These are phyloP conservation scores for Penicillium freii DNA, from an alignment of 2,329 filamentous ascomycete species.

Conservation along the genomic window DNA sequence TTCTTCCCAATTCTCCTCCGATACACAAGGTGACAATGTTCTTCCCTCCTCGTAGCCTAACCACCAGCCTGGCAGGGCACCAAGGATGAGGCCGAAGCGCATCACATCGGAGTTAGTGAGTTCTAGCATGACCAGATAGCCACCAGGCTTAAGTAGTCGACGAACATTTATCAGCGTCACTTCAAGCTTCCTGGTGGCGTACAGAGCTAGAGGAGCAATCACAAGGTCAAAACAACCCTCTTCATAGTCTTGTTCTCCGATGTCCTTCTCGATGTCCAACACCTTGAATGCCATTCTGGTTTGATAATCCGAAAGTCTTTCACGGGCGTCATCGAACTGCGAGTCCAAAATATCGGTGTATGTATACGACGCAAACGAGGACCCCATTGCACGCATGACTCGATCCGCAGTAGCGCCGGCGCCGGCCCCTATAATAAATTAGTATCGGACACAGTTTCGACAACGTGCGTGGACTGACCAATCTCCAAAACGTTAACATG, in stretches of 20 bases:
- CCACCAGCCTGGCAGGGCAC: slow-evolving; percentile 40
- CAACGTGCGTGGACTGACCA: slow-evolving; percentile 11
- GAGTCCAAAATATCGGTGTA: slow-evolving; percentile 48
- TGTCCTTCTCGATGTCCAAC: slow-evolving; percentile 37
- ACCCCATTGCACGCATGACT: slow-evolving; percentile 11
- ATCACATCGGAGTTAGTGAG: slow-evolving; percentile 27
- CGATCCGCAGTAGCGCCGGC: slow-evolving; percentile 14
- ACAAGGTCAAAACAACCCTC: slow-evolving; percentile 38
- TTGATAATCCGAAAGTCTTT: slow-evolving; percentile 27
- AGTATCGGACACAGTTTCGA: background rate
- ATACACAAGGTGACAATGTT: slow-evolving; percentile 26
- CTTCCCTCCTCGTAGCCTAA: slow-evolving; percentile 27
- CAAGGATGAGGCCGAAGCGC: slow-evolving; percentile 30
- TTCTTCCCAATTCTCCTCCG: slow-evolving; percentile 32
- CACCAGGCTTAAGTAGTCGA: slow-evolving; percentile 46
- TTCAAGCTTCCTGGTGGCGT: slow-evolving; percentile 31
- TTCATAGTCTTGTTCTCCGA: slow-evolving; percentile 36
- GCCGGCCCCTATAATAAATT: slow-evolving; percentile 14
- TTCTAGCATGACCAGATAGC: slow-evolving; percentile 49
- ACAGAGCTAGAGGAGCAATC: slow-evolving; percentile 35
- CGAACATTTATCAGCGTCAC: slow-evolving; percentile 32
- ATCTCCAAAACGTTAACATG: slow-evolving; percentile 46
- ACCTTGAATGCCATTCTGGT: slow-evolving; percentile 36
- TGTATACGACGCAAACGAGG: slow-evolving; percentile 41
- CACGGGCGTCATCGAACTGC: slow-evolving; percentile 42